A percentile compares a stretch with the other conserved stretches of the same genome.
These are phyloP conservation scores for Quaeritorhiza haematococci DNA, from an alignment of 371 early-diverging fungal genomes.

Conservation along the genomic window DNA sequence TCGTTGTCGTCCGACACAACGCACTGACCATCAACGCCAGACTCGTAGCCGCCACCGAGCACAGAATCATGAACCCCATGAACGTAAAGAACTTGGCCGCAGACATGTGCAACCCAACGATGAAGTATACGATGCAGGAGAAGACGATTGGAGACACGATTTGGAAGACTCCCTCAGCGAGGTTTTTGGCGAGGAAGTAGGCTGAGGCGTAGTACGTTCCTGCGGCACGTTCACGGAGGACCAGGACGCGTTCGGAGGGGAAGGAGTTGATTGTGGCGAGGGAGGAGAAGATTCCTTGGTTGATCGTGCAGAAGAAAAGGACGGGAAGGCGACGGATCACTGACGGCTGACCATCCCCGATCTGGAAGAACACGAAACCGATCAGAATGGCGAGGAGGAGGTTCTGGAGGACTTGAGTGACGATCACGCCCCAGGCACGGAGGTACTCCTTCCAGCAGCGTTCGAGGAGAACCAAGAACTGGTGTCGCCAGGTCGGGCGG, in stretches of 20 bases:
- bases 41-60: constrained; percentile 19
- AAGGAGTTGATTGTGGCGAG: constrained; percentile 39
- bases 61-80: constrained; percentile 23
- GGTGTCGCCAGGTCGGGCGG: too few species aligned
- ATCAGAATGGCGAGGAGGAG: too few species aligned
- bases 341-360: constrained; percentile 15
- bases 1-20: constrained; percentile 24
- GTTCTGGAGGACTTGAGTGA: too few species aligned
- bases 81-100: constrained; percentile 29
- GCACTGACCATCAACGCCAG: constrained; percentile 42
- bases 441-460: too few species aligned
- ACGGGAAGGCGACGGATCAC: too few species aligned
- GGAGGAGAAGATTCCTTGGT: constrained; percentile 40
- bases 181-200: constrained; percentile 43
- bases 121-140: constrained; percentile 34
- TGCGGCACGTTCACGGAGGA: constrained; percentile 45
- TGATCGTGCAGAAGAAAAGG: constrained; percentile 39
- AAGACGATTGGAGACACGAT: constrained; percentile 40
- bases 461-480: too few species aligned
- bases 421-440: too few species aligned
- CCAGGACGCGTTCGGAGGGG: constrained; percentile 36
- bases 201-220: constrained; percentile 40
- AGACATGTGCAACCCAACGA: constrained; percentile 29
- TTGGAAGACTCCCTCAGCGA: constrained; percentile 41
- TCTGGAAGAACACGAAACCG: constrained; percentile 33